Evolutionary conservation across 228 moss, liverwort and hornwort species (phyloP), one percentile per base, ranked within the genome.

Genomic region (Sphagnum fallax): DNA sequence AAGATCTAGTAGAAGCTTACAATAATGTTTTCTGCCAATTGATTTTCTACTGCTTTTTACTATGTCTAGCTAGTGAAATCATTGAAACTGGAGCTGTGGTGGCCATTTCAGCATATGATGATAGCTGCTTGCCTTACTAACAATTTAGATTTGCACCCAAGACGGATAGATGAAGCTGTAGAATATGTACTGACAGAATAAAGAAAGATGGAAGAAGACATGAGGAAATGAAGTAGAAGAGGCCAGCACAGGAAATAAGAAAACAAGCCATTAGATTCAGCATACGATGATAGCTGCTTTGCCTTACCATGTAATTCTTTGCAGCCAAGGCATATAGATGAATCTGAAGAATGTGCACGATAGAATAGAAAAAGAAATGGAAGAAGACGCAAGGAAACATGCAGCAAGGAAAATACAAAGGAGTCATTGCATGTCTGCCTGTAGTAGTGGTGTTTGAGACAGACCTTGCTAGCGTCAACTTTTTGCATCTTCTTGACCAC

Each of bases 401-500:
- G 18, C 52, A 53, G 47, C 52, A 60, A 50, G 11, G 50, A 32
- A 32, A 32, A 32, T 32, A 32, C 32, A 32, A 32, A 32, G 32
- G 32, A 32, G 32, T 32, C 53, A 55, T 16, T 10, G 15, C 62
- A 7, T 62, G 7, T 62, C 62, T 62, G 7, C 62, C 14, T 62
- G 6, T 10, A 9, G 18, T 11, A 16, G 52, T 18, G 53, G 67
- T 10, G 18, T 6, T 5, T 48, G 12, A 65, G 16, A 49, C 62
- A 10, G 52, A 92, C 93, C 93, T 90, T 93, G 5, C 78, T 72
- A 59, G 78, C 73, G 65, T 90, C 85, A 52, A 90, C 87, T 76
- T 93, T 89, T 79, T 90, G 84, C 81, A 89, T 72, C 70, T 83
- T 89, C 83, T 89, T 93, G 64, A 93, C 82, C 55, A 95, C 84